phyloP scores from a whole-genome alignment of 441 rosid species.

The Sinapis alba region DNA sequence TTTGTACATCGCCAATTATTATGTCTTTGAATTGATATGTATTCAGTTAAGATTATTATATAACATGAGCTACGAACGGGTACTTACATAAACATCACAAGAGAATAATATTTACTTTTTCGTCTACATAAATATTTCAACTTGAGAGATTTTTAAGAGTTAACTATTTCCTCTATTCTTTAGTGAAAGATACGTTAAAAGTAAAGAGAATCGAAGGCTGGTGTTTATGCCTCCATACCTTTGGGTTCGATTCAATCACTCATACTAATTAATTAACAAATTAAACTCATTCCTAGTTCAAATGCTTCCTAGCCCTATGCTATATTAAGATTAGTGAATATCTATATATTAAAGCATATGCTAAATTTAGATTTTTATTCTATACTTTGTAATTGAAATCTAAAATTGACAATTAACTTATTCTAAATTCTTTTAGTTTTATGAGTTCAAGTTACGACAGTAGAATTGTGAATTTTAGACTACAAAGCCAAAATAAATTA shows the following conservation, averaged over 20 bases:
- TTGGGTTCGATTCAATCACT: conserved; percentile 32
- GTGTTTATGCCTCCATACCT: conserved; percentile 18
- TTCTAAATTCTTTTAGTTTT: neutral
- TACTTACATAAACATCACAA: neutral
- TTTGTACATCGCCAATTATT: neutral
- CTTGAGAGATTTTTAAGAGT: neutral
- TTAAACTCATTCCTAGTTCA: neutral
- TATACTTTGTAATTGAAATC: neutral
- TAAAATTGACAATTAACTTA: neutral
- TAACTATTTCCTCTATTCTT: neutral
- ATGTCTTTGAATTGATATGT: neutral
- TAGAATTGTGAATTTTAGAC: neutral
- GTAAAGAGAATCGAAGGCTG: conserved; percentile 18
- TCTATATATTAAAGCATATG: neutral
- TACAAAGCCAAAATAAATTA: neutral
- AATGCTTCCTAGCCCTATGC: neutral
- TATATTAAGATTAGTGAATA: conserved; percentile 1
- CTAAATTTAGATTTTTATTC: neutral
- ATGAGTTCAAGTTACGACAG: neutral
- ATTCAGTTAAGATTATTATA: neutral
- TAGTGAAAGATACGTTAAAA: conserved; percentile 22
- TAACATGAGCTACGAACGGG: neutral
- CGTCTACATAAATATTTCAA: neutral
- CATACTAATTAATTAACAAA: conserved; percentile 6
- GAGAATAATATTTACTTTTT: neutral